A percentile compares a stretch with the other conserved stretches of the same genome.
phyloP scores from a whole-genome alignment of 768 basidiomycete genomes.

The Kwoniella sp. region DNA sequence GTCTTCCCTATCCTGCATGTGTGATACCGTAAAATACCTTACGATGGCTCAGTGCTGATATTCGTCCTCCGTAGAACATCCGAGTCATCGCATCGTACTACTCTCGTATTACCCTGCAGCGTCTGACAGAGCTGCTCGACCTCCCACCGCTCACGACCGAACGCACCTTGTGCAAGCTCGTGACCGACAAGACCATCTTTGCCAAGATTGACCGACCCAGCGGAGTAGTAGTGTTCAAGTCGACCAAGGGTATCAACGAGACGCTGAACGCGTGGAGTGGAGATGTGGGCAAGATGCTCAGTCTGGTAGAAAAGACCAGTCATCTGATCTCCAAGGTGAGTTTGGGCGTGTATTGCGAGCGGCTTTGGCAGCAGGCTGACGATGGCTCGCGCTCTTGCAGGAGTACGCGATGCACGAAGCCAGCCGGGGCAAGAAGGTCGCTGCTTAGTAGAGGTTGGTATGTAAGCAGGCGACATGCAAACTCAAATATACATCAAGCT shows the following conservation, averaged over 20 bases:
- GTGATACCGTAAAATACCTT: neutral
- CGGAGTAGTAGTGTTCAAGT: constrained; percentile 81
- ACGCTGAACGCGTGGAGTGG: constrained; percentile 98
- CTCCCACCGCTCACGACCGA: constrained; percentile 77
- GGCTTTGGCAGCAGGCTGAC: too few species aligned
- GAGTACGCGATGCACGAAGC: constrained; percentile 42
- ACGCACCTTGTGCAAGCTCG: constrained; percentile 78
- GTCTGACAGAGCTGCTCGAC: constrained; percentile 82
- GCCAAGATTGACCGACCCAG: constrained; percentile 88
- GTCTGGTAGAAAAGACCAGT: constrained; percentile 94
- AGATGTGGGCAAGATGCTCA: constrained; percentile 87
- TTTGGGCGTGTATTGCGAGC: neutral
- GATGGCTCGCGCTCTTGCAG: neutral
- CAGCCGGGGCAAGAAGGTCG: constrained; percentile 17
- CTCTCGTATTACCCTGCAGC: constrained; percentile 77
- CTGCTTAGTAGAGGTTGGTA: too few species aligned
- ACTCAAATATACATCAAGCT: too few species aligned
- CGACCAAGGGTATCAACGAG: constrained; percentile 77
- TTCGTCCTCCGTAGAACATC: constrained; percentile 65
- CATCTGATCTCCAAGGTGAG: constrained; percentile 54
- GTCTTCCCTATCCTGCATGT: neutral
- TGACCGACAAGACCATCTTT: constrained; percentile 86
- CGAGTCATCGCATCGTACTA: constrained; percentile 93
- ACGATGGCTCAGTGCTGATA: neutral
- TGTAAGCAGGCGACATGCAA: too few species aligned